Base-by-base conservation (phyloP, 2,329 filamentous ascomycete species). In the Bipolaris oryzae region DNA sequence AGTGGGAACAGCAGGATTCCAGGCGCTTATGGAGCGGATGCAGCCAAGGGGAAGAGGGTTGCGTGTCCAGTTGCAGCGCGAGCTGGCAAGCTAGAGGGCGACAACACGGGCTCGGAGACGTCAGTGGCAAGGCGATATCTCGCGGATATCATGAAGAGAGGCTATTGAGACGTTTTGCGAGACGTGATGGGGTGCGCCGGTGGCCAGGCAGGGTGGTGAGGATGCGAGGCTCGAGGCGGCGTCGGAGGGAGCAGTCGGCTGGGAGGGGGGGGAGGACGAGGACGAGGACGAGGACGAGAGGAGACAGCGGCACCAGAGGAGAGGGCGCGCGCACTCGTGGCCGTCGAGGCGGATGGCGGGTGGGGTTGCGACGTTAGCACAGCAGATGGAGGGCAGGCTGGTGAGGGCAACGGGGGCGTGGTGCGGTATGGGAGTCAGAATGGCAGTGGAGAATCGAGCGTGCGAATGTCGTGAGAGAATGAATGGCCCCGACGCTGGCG, bases 11-110 rank as follows among this genome's bases (percentile, higher is more conserved):
- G 52, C 50, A 50, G 53, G 48, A 53, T 28, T 48, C 47, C 42
- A 43, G 25, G 58, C 45, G 37, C 60, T 48, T 64, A 49, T 50
- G 7, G 58, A 48, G 47, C 34, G 54, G 50, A 31, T 31, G 60
- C 55, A 66, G 64, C 46, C 58, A 53, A 47, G 63, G 60, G 61
- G 53, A 63, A 62, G 64, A 70, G 71, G 70, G 61, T 64, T 62
- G 54, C 61, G 70, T 70, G 68, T 57, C 67, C 52, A 65, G 63
- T 61, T 52, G 65, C 57, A 57, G 64, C 55, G 63, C 55, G 65
- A 56, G 61, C 63, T 62, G 58, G 47, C 41, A 47, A 16, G 55
- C 55, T 45, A 23, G 43, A 64, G 46, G 58, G 57, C 49, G 69
- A 61, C 60, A 63, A 60, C 47, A 61, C 54, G 62, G 63, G 64